These are phyloP conservation scores for Stylonectria norvegica DNA, from an alignment of 2,329 filamentous ascomycete species.

Conservation along the genomic window DNA sequence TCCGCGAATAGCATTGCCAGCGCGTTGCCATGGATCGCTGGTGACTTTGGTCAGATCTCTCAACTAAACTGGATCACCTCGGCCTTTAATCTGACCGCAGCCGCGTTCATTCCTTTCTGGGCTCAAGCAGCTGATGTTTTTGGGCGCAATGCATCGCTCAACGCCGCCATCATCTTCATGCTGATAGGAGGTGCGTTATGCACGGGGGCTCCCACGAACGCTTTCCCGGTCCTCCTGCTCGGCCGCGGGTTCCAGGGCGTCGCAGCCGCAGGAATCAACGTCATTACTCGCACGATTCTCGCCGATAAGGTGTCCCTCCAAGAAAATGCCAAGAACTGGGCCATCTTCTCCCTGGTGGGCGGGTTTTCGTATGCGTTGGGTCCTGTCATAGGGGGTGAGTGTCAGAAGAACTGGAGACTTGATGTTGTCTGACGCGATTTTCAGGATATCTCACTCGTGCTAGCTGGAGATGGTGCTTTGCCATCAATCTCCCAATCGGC, in stretches of 20 bases:
- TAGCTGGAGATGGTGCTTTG: constrained; percentile 66
- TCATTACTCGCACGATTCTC: constrained; percentile 59
- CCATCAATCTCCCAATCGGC: constrained; percentile 57
- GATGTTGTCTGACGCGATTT: neutral
- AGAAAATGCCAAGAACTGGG: constrained; percentile 61
- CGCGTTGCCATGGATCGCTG: constrained; percentile 52
- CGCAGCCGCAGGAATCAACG: constrained; percentile 58
- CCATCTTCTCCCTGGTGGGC: constrained; percentile 57
- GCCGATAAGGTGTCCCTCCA: constrained; percentile 60
- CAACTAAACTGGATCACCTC: constrained; percentile 69
- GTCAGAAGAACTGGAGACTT: neutral
- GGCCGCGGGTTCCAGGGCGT: constrained; percentile 62
- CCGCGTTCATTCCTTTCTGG: constrained; percentile 64
- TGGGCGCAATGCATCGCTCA: constrained; percentile 57
- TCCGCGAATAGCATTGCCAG: constrained; percentile 30
- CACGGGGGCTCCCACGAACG: constrained; percentile 50
- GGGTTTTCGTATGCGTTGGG: constrained; percentile 59
- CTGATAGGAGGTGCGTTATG: constrained; percentile 60
- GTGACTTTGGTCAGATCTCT: constrained; percentile 57
- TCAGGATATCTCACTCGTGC: constrained; percentile 47
- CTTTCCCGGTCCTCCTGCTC: constrained; percentile 58
- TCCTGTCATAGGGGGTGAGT: constrained; percentile 54
- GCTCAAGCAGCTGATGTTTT: constrained; percentile 64
- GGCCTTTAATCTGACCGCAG: constrained; percentile 63
- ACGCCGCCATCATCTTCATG: constrained; percentile 54